Conservation (phyloP, 768 basidiomycete species). For the Naganishia vaughanmartiniae region DNA sequence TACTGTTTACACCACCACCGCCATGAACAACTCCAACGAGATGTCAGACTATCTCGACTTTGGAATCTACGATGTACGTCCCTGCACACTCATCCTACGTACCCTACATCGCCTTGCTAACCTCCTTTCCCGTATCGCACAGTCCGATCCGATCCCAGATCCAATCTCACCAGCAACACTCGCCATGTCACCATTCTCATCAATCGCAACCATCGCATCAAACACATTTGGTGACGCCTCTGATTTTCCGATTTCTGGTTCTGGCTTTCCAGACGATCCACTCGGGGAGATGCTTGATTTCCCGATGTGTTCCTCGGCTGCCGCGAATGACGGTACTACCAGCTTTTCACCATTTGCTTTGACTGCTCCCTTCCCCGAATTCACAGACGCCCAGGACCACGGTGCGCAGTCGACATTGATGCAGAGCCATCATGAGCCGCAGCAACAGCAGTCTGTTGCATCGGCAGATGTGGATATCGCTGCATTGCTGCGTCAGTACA, state of each 20-base stretch:
- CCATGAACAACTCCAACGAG: constrained; percentile 14
- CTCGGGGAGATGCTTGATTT: constrained; percentile 1
- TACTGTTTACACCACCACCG: not conserved
- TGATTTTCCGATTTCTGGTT: constrained; percentile 5
- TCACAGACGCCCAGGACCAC: constrained; percentile 13
- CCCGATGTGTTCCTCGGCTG: constrained; percentile 11
- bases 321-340: not conserved
- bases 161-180: constrained; percentile 14
- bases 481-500: constrained; percentile 15
- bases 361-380: constrained; percentile 15
- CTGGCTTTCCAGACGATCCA: no score
- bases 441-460: not conserved
- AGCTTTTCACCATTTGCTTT: constrained; percentile 15
- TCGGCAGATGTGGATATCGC: constrained; percentile 11
- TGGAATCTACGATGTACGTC: constrained; percentile 18
- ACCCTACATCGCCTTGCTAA: not conserved
- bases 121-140: not conserved
- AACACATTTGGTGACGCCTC: not conserved
- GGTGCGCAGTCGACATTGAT: constrained; percentile 21
- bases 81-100: not conserved
- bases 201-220: constrained; percentile 14
- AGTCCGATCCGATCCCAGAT: constrained; percentile 20
- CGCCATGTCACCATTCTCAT: constrained; percentile 22
- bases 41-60: constrained; percentile 13
- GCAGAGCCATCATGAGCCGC: constrained; percentile 7